A percentile compares a stretch with the other conserved stretches of the same genome.
Conservation (phyloP, 371 early-diverging fungal genomes). For the Gilbertella persicaria region DNA sequence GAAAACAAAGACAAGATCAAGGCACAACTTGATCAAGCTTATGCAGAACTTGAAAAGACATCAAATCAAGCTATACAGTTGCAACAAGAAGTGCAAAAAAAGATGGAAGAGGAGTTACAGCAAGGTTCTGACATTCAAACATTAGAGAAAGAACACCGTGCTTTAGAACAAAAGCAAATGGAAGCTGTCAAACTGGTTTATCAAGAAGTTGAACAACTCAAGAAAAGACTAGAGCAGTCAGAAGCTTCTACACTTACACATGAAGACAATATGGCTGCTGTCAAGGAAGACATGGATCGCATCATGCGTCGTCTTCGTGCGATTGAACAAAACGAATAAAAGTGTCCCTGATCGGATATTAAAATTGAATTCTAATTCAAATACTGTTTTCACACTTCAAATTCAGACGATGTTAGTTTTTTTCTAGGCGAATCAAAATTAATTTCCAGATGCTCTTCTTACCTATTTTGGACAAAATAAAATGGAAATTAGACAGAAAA, state of each 20-base stretch:
- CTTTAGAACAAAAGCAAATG: constrained; percentile 31
- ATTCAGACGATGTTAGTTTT: no score
- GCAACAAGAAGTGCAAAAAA: constrained; percentile 41
- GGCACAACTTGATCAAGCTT: constrained; percentile 34
- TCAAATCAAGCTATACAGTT: constrained; percentile 33
- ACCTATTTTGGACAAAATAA: no score
- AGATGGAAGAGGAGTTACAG: constrained; percentile 32
- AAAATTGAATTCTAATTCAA: no score
- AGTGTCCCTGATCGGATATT: no score
- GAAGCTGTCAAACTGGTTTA: constrained; percentile 35
- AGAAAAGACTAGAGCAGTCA: constrained; percentile 26
- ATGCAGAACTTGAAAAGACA: constrained; percentile 36
- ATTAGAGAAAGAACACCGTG: constrained; percentile 30
- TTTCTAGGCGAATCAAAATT: no score
- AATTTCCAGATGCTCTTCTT: no score
- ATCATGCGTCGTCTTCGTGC: constrained; percentile 48
- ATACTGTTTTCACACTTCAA: no score
- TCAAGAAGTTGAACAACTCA: constrained; percentile 31
- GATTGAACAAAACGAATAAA: constrained; percentile 28
- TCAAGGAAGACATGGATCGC: constrained; percentile 48
- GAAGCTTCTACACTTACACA: constrained; percentile 34
- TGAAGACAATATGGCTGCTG: constrained; percentile 42
- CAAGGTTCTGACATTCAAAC: constrained; percentile 28
- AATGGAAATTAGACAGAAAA: no score
- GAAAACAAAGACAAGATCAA: constrained; percentile 35